These are phyloP conservation scores for Hibiscus tridactylites DNA, from an alignment of 345 rosid genomes.

Conservation along the genomic window DNA sequence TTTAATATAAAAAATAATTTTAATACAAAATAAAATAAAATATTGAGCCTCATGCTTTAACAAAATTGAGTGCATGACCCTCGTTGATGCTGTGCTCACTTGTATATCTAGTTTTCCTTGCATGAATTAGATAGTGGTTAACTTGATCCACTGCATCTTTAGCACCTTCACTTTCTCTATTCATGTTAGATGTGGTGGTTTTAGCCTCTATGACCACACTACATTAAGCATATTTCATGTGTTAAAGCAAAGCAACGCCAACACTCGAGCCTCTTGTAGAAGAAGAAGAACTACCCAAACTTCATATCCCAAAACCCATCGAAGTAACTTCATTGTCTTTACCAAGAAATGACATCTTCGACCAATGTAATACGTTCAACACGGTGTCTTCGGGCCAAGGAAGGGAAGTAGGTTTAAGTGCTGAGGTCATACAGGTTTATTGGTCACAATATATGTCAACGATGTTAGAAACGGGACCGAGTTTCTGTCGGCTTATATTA, in stretches of 20 bases:
- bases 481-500: slow-evolving; percentile 12
- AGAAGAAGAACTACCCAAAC: slow-evolving; percentile 27
- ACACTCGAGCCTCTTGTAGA: slow-evolving; percentile 6
- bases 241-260: neutral
- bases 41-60: too few relatives aligned
- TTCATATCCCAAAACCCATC: slow-evolving; percentile 41
- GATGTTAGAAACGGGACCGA: slow-evolving; percentile 5
- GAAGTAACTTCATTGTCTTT: slow-evolving; percentile 24
- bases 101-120: slow-evolving; percentile 32
- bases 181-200: neutral
- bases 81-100: slow-evolving; percentile 36
- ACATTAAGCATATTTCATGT: slow-evolving; percentile 7
- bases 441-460: slow-evolving; percentile 2
- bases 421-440: slow-evolving; percentile 4
- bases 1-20: too few relatives aligned
- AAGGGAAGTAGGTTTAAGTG: slow-evolving; percentile 1
- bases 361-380: neutral
- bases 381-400: slow-evolving; percentile 10
- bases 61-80: too few relatives aligned
- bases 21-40: too few relatives aligned
- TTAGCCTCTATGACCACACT: slow-evolving; percentile 30
- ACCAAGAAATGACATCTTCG: slow-evolving; percentile 26
- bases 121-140: slow-evolving; percentile 28
- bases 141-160: slow-evolving; percentile 23
- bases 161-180: neutral